Conservation (phyloP, 352 stramenopile species). For the Phytophthora citricola region DNA sequence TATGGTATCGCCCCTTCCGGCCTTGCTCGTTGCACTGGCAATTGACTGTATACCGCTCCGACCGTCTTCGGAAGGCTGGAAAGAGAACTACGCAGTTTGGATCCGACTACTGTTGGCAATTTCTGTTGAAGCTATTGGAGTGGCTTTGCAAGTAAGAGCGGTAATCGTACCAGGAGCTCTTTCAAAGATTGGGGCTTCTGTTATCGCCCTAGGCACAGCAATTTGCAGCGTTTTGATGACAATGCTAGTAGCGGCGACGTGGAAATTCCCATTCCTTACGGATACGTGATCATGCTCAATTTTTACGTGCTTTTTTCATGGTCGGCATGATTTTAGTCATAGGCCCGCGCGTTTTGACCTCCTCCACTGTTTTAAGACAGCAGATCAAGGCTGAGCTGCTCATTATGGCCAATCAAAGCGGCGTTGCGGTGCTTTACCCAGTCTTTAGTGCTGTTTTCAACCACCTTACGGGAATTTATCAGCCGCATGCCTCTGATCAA, state of each 20-base stretch:
- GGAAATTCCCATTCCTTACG: conserved; percentile 30
- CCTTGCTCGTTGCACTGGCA: conserved; percentile 2
- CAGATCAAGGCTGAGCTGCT: conserved; percentile 9
- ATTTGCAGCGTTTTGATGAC: conserved; percentile 1
- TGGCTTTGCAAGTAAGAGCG: conserved; percentile 4
- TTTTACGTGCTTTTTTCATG: conserved; percentile 2
- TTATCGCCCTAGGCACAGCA: conserved; percentile 4
- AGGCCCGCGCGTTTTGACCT: not conserved
- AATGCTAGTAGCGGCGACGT: conserved; percentile 4
- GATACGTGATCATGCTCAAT: conserved; percentile 3
- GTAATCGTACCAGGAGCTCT: conserved; percentile 11
- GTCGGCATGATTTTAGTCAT: conserved; percentile 4
- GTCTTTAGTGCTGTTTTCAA: conserved; percentile 20
- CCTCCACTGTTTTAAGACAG: not conserved
- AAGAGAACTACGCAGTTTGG: conserved; percentile 1
- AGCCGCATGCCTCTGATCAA: no score
- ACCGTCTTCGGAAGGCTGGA: conserved; percentile 1
- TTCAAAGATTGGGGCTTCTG: not conserved
- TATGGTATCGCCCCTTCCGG: conserved; percentile 9
- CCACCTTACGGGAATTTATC: no score
- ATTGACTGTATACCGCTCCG: conserved; percentile 7
- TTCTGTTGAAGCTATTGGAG: conserved; percentile 2
- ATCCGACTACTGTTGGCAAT: conserved; percentile 10
- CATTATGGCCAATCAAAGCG: conserved; percentile 16
- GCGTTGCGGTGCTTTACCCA: conserved; percentile 15